Evolutionary conservation across 306 rosid species (phyloP), one percentile per base, ranked within the genome.

Genomic region (Luffa acutangula): DNA sequence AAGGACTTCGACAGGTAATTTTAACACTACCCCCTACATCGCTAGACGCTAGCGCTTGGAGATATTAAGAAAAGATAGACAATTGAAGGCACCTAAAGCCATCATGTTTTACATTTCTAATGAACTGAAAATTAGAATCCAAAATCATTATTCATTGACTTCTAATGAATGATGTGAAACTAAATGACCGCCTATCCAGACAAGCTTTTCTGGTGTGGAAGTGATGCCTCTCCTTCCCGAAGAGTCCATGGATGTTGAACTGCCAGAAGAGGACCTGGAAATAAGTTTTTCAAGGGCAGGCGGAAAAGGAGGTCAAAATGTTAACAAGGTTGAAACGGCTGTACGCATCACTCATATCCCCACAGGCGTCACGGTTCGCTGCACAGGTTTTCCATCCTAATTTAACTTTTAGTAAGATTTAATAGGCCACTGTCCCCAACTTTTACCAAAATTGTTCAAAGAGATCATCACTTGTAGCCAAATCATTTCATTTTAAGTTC

Each of bases 271-370:
- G 82, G 98, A 94, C 85, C 88, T 94, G 72, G 98, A 91, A 65
- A 89, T 91, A 78, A 91, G 91, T 78, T 89, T 90, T 84, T 91
- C 97, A 67, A 87, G 98, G 86, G 98, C 97, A 34, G 98, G 98
- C 5, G 98, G 98, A 76, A 94, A 92, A 83, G 98, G 98, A 59
- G 98, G 97, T 71, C 98, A 94, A 86, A 94, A 94, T 83, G 98
- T 94, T 51, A 92, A 94, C 89, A 94, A 94, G 91, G 91, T 94
- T 63, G 97, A 94, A 90, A 91, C 95, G 82, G 98, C 98, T 54
- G 98, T 94, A 21, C 94, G 98, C 56, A 94, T 94, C 39, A 94
- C 98, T 45, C 98, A 92, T 88, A 86, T 92, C 85, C 98, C 98
- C n/a, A 94, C 98, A 17, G 95, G 98, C 14, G 97, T 94, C 82